Percentiles rank a stretch among this genome's conserved stretches.
Conservation (phyloP, 2,329 filamentous ascomycete genomes). For the Diaporthe humulicola region DNA sequence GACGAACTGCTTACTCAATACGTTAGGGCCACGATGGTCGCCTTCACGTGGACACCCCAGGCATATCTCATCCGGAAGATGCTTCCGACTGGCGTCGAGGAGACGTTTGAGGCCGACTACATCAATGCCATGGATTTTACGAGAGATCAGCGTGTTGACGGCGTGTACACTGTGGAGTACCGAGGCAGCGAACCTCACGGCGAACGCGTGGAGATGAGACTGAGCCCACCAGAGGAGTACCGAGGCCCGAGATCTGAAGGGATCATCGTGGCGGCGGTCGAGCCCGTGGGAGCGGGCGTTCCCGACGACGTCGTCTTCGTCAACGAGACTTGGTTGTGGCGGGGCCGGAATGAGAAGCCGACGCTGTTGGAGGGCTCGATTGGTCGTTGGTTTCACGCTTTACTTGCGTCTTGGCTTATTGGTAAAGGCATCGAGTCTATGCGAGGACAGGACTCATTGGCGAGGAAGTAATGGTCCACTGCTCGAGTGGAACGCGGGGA, state of each 20-base stretch:
- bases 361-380: conserved; percentile 19
- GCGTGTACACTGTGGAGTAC: conserved; percentile 32
- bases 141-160: conserved; percentile 12
- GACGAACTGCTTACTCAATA: conserved; percentile 27
- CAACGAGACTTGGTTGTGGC: conserved; percentile 34
- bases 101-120: conserved; percentile 19
- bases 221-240: conserved; percentile 14
- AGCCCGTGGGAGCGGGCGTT: background rate
- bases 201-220: conserved; percentile 30
- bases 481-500: background rate
- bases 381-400: conserved; percentile 33
- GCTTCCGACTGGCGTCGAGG: background rate
- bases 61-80: conserved; percentile 22
- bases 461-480: background rate
- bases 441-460: background rate
- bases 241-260: conserved; percentile 12
- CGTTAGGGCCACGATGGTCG: conserved; percentile 29
- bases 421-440: conserved; percentile 17
- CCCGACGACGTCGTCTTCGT: background rate
- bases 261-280: conserved; percentile 28
- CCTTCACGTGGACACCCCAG: conserved; percentile 27
- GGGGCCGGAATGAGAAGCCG: conserved; percentile 12
- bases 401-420: conserved; percentile 33
- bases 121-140: conserved; percentile 20
- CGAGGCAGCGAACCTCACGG: background rate